Evolutionary conservation across 202 grass and related monocot species (phyloP), one percentile per base, ranked within the genome.

Genomic region (Eragrostis tef): DNA sequence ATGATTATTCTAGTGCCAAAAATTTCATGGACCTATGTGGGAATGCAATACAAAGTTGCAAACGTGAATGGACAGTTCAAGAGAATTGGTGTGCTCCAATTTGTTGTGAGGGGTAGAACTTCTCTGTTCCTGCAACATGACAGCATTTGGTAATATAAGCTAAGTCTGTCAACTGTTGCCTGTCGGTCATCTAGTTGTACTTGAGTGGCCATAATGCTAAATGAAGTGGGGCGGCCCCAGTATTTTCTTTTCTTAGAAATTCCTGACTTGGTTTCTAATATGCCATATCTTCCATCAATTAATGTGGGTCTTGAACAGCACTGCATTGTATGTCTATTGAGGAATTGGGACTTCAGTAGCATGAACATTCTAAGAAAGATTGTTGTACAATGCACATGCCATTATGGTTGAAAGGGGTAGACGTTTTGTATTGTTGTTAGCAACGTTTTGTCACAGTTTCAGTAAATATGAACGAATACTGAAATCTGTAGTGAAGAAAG

Each of bases 91-190:
- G 77, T 48, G 24, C 49, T 41, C 41, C 19, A 67, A 49, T 69
- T 69, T 68, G 7, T 68, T 49, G 44, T 20, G 58, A 73, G 19
- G 54, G 48, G 26, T 9, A 65, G 43, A 39, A 41, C 69, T 46
- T 73, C 8, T 74, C 29, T 31, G 29, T 31, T 31, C 29, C 29
- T 31, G 29, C 29, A 31, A 31, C 29, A 3, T n/a, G n/a, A 47
- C 70, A 39, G 4, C 51, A 25, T 67, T 67, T 84, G n/a, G 52
- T 41, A 82, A 56, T 54, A 64, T 68, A 58, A 78, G 53, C 54
- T 51, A 72, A 79, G 24, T 79, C 43, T 39, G 34, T 39, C 3
- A 5, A 2, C 34, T 39, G 34, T 39, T 39, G 34, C 34, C 34
- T 46, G 11, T 43, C 12, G 15, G 34, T 51, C 27, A 64, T 64